phyloP scores from a whole-genome alignment of 148 eudicot species.

The Rhododendron griersonianum region DNA sequence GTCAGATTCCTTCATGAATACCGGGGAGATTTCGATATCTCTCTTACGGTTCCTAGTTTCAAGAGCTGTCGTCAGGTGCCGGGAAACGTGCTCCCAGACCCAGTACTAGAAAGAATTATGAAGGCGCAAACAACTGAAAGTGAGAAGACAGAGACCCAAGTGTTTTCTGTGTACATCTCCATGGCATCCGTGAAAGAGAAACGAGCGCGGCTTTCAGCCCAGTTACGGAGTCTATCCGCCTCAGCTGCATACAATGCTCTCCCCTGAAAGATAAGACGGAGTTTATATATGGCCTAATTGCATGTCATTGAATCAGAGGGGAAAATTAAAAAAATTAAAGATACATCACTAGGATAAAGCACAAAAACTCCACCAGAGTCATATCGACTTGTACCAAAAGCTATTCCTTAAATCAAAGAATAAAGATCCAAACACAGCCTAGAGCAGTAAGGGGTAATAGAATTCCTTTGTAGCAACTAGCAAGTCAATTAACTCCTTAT shows the following conservation, averaged over 20 bases:
- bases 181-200: conserved; percentile 97
- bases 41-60: background rate
- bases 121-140: conserved; percentile 97
- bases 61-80: conserved; percentile 43
- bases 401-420: background rate
- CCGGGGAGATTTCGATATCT: background rate
- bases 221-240: conserved; percentile 87
- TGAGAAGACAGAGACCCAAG: conserved; percentile 95
- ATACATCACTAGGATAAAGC: background rate
- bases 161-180: conserved; percentile 97
- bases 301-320: background rate
- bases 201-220: conserved; percentile 95
- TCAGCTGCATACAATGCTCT: conserved; percentile 96
- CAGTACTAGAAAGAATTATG: conserved; percentile 85
- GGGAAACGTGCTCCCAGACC: conserved; percentile 48
- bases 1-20: background rate
- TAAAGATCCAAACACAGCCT: background rate
- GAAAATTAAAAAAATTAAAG: background rate
- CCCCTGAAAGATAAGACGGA: conserved; percentile 47
- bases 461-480: background rate
- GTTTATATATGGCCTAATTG: background rate
- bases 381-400: background rate
- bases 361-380: background rate
- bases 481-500: background rate
- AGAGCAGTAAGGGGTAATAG: background rate